Conservation (phyloP, 164 flowering plant species). For the grape (Vitis vinifera) region ASM3070453v1 NC_081810.1:1698501-1699000, state of each 20-base stretch:
- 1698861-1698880: no score
- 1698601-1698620: constrained; percentile 17
- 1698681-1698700: constrained; percentile 22
- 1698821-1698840: no score
- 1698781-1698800: constrained; percentile 29
- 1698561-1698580: constrained; percentile 16
- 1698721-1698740: constrained; percentile 7
- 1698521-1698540: constrained; percentile 22
- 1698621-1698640: constrained; percentile 39
- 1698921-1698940: no score
- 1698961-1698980: no score
- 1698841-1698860: no score
- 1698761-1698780: constrained; percentile 17
- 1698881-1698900: neutral
- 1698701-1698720: constrained; percentile 31
- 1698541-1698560: constrained; percentile 2
- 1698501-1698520: neutral
- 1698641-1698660: constrained; percentile 31
- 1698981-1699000: neutral
- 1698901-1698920: no score
- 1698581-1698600: constrained; percentile 48
- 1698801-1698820: constrained; percentile 13
- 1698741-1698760: no score
- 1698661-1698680: constrained; percentile 24
- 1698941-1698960: no score